Base-by-base conservation (phyloP, 768 basidiomycete genomes). In the Lactarius trivialis region DNA sequence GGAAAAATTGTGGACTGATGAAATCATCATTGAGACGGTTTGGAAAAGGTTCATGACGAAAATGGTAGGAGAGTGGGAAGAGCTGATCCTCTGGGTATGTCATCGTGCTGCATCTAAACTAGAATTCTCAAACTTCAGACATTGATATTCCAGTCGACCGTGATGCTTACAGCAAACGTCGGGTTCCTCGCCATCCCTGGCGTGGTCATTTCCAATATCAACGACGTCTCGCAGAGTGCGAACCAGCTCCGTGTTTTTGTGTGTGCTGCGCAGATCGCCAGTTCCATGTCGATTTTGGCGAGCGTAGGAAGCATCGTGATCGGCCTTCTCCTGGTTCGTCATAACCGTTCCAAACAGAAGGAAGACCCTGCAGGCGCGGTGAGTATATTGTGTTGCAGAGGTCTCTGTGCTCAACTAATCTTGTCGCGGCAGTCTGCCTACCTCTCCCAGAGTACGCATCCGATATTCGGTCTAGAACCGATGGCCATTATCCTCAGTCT, bases 271-370 rank as follows among this genome's bases (percentile, higher is more conserved):
- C 65, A 64, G 12, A 61, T 67, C 3, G 37, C 43, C 14, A 65
- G 66, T 36, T 61, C 24, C 17, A 33, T 65, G n/a, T 67, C 66
- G 7, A 24, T 60, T 12, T 37, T 24, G 19, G 52, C 53, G 3
- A 65, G 56, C 39, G 28, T 61, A 4, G 66, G 60, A 21, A 65
- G 64, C 48, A 65, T 67, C 26, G 49, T 67, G 21, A 26, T 56
- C 1, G 63, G 53, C 24, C 34, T 67, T 39, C 60, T 67, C 21
- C 49, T 67, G 1, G 26, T 56, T n/a, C 63, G 57, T 26, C 57
- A 61, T 19, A 56, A 67, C 17, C 60, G 66, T 33, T n/a, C 48
- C 19, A 61, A 57, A 19, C 43, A 45, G 12, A 30, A 51, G 5
- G 53, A 61, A 28, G 45, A 59, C 24, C 52, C 66, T 3, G 33